Evolutionary conservation across 768 basidiomycete genomes (phyloP), one percentile per base, ranked within the genome.

Genomic region (Russula olivacea): DNA sequence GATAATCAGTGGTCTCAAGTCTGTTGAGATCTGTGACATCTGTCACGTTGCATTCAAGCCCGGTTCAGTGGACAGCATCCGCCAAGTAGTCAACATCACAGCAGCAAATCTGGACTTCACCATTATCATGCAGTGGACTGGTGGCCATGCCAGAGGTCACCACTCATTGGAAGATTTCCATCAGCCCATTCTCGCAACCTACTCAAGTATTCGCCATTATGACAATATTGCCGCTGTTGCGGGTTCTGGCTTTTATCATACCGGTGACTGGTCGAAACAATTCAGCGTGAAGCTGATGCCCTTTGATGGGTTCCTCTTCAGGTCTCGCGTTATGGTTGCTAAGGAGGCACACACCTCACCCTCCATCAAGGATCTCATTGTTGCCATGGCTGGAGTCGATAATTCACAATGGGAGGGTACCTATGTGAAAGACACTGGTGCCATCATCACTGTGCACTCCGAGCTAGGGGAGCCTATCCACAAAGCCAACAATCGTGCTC

Each of bases 131-230:
- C 97, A 98, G 72, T 98, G 97, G 97, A 99, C 97, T 55, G 97
- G 97, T 69, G 97, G 97, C 40, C 93, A 97, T 68, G 97, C 95
- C 21, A 96, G 97, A 65, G 97, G 97, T 55, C 97, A 99, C 70
- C 97, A 98, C 77, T 95, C 92, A 3, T 98, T 87, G 74, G 97
- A 99, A 74, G 97, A 99, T 73, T 95, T 98, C 84, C 96, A 98
- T 71, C 93, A 95, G 74, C 96, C 97, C 0, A 84, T 98, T 69
- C 79, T 98, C 55, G 77, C 87, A 43, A 98, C 95, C 0, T 99
- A 99, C 74, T 82, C 86, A 40, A 77, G 88, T 17, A 98, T 99
- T 71, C 89, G 97, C 63, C 86, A 89, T 68, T 89, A 94, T 65
- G 69, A 81, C 54, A 99, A 99, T 76, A 88, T 98, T 68, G 81